Conservation (phyloP, 2,329 filamentous ascomycete species). For the Aspergillus fumigatiaffinis region DNA sequence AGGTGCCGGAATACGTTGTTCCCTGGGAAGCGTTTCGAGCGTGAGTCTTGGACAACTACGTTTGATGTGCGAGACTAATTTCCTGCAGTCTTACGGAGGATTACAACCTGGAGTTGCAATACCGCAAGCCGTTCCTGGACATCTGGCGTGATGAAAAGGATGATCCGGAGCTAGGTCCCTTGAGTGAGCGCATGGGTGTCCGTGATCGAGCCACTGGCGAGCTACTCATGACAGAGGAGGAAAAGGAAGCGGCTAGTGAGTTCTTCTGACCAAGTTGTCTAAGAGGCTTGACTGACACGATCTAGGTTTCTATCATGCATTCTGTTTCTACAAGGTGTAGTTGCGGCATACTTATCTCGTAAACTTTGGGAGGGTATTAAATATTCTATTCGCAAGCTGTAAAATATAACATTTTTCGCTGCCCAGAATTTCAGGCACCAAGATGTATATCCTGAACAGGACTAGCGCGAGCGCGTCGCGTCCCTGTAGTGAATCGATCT, state of each 20-base stretch:
- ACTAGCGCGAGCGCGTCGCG: slow-evolving; percentile 32
- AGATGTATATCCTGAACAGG: slow-evolving; percentile 24
- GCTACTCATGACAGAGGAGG: slow-evolving; percentile 73
- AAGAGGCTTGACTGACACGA: slow-evolving; percentile 10
- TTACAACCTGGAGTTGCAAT: slow-evolving; percentile 93
- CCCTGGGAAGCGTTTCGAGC: slow-evolving; percentile 97
- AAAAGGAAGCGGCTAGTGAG: slow-evolving; percentile 80
- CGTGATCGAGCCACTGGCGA: slow-evolving; percentile 63
- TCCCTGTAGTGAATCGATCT: slow-evolving; percentile 6
- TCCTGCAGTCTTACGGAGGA: slow-evolving; percentile 69
- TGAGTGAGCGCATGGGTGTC: slow-evolving; percentile 96
- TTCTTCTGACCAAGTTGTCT: slow-evolving; percentile 3
- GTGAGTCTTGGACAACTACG: slow-evolving; percentile 22
- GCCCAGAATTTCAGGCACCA: slow-evolving; percentile 1
- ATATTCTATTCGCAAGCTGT: not conserved
- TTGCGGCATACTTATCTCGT: too few relatives aligned
- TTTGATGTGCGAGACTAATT: slow-evolving; percentile 7
- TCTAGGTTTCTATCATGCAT: slow-evolving; percentile 76
- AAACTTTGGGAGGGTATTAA: not conserved
- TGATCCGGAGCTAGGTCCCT: slow-evolving; percentile 70
- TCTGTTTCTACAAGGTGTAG: slow-evolving; percentile 94
- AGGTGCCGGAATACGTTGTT: slow-evolving; percentile 95
- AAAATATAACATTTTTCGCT: not conserved
- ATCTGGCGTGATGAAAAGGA: slow-evolving; percentile 92
- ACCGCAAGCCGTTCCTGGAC: slow-evolving; percentile 84